Evolutionary conservation across 495 filamentous ascomycete genomes (phyloP).

Genomic region (Cercophora sp.): DNA sequence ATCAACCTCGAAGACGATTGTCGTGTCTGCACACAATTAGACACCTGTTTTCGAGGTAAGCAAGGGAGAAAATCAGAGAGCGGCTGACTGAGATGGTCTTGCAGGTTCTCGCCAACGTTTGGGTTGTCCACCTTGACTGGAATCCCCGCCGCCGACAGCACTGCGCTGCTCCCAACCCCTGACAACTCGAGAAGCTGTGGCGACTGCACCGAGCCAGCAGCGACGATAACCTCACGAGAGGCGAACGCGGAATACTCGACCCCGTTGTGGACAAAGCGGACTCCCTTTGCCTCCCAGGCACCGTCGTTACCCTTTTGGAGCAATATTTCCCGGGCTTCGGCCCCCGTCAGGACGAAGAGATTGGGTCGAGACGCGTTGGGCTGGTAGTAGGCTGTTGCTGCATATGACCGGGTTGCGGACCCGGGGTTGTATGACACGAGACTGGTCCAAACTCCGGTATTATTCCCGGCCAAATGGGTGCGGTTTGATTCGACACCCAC

Average conservation of each 20-base stretch:
- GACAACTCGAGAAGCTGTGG: slow-evolving; percentile 57
- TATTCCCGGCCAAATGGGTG: slow-evolving; percentile 38
- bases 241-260: slow-evolving; percentile 25
- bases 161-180: slow-evolving; percentile 43
- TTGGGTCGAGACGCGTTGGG: slow-evolving; percentile 37
- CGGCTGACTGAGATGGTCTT: slow-evolving; percentile 55
- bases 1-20: slow-evolving; percentile 45
- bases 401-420: slow-evolving; percentile 43
- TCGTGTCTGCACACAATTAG: slow-evolving; percentile 32
- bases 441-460: slow-evolving; percentile 45
- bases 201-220: slow-evolving; percentile 48
- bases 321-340: slow-evolving; percentile 34
- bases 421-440: slow-evolving; percentile 35
- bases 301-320: slow-evolving; percentile 21
- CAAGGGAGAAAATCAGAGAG: slow-evolving; percentile 13
- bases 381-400: slow-evolving; percentile 39
- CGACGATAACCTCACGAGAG: slow-evolving; percentile 49
- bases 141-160: slow-evolving; percentile 43
- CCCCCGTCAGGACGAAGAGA: slow-evolving; percentile 38
- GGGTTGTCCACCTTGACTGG: slow-evolving; percentile 40
- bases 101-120: slow-evolving; percentile 54
- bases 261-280: slow-evolving; percentile 38
- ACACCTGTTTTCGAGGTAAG: neutral
- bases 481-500: slow-evolving; percentile 38
- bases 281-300: slow-evolving; percentile 39